Evolutionary conservation across 23 red algal genomes (phyloP).

Genomic region (Gracilaria gracilis): DNA sequence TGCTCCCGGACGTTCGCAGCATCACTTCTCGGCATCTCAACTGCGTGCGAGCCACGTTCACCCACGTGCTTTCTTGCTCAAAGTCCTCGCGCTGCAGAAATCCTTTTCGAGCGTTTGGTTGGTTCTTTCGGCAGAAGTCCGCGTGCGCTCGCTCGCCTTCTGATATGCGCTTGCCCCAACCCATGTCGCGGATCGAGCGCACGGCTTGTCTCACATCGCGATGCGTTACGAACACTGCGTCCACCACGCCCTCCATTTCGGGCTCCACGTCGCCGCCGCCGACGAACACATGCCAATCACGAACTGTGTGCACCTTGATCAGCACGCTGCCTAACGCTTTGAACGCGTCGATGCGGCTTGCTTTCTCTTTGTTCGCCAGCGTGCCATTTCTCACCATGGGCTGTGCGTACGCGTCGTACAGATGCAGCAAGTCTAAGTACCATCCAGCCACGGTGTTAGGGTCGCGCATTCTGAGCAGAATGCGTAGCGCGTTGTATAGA

Average conservation of each 20-base stretch:
- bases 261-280: conserved; percentile 27
- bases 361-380: neutral
- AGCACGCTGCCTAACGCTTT: conserved; percentile 26
- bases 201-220: conserved; percentile 42
- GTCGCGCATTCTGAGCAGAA: conserved; percentile 59
- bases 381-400: neutral
- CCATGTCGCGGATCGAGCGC: conserved; percentile 58
- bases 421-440: conserved; percentile 4
- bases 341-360: conserved; percentile 25
- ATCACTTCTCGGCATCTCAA: conserved; percentile 10
- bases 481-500: conserved; percentile 49
- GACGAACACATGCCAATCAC: conserved; percentile 40
- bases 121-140: conserved; percentile 39
- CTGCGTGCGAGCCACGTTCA: conserved; percentile 18
- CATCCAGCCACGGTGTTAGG: conserved; percentile 61
- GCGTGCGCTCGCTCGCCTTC: neutral
- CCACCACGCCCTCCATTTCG: neutral
- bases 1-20: conserved; percentile 9
- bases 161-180: neutral
- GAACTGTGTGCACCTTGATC: conserved; percentile 48
- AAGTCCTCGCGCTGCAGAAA: neutral
- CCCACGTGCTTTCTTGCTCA: conserved; percentile 14
- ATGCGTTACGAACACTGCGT: conserved; percentile 45
- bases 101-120: neutral
- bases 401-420: conserved; percentile 17